phyloP scores from a whole-genome alignment of 257 asterid genomes.

The Solanum gandarillasii region DNA sequence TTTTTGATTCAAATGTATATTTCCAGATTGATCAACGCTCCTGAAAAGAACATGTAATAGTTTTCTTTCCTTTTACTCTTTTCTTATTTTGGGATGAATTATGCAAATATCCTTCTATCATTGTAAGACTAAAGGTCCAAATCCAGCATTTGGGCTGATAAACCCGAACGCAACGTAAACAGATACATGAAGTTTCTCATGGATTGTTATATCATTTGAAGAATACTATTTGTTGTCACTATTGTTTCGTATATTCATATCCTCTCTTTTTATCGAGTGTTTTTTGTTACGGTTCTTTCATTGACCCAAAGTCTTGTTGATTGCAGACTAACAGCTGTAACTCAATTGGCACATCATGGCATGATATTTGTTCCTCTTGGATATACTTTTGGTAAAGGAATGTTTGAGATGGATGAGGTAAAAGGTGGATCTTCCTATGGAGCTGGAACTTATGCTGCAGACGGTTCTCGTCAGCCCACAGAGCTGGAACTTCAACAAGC shows the following conservation, averaged over 20 bases:
- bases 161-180: background rate
- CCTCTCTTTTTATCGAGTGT: background rate
- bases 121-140: background rate
- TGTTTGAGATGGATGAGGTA: slow-evolving; percentile 78
- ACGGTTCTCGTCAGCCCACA: slow-evolving; percentile 73
- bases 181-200: background rate
- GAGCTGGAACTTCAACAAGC: slow-evolving; percentile 74
- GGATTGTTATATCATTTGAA: background rate
- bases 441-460: slow-evolving; percentile 82
- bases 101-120: background rate
- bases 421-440: slow-evolving; percentile 87
- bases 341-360: slow-evolving; percentile 88
- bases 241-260: background rate
- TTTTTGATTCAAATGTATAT: background rate
- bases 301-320: background rate
- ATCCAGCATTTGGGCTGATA: background rate
- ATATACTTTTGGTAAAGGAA: slow-evolving; percentile 64
- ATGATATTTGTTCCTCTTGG: slow-evolving; percentile 83
- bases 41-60: background rate
- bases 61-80: background rate
- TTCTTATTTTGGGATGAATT: background rate
- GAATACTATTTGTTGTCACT: background rate
- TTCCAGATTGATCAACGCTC: background rate
- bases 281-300: background rate
- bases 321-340: slow-evolving; percentile 66